Base-by-base conservation (phyloP, 139 green algal species). In the Trebouxia sp. region DNA sequence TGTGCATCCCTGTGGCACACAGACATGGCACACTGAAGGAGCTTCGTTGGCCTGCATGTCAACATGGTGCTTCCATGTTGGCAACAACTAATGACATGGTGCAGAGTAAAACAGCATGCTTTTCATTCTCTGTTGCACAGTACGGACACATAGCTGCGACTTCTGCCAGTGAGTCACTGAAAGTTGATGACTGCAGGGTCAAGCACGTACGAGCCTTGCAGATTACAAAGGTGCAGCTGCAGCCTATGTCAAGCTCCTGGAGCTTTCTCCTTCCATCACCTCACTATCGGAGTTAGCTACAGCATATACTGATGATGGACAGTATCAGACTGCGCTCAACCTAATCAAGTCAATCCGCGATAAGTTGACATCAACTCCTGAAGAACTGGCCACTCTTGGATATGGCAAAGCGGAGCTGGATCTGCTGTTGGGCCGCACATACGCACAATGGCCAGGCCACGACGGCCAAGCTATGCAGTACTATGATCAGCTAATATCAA, bases 401-500 rank as follows among this genome's bases (percentile, higher is more conserved):
- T 77, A 55, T 56, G 58, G 65, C 10, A 62, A 48, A 47, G 22
- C 56, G 15, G 85, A 89, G 70, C 45, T 86, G 43, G 76, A 79
- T 39, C 78, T 90, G 69, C 48, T 87, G 42, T 62, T 77, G 51
- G 86, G 67, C 32, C 82, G 85, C 45, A 51, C 80, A 28, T 88
- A 87, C 35, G 72, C 83, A 12, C 65, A 86, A 78, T 91, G 88
- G 88, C 65, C 48, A 53, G 82, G 88, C 7, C 88, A 91, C 58
- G 65, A 51, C 20, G 42, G 53, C 0, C 84, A 91, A 47, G 88
- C 88, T 6, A 9, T 89, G n/a, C 41, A 51, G 0, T 38, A 80
- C 6, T 91, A 89, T 53, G 86, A 91, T 42, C 6, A 14, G 5
- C 50, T 91, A 12, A 84, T 76, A 14, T 42, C 86, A 72, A 20